phyloP scores from a whole-genome alignment of 202 grass and related monocot species.

The Alloteropsis angusta region DNA sequence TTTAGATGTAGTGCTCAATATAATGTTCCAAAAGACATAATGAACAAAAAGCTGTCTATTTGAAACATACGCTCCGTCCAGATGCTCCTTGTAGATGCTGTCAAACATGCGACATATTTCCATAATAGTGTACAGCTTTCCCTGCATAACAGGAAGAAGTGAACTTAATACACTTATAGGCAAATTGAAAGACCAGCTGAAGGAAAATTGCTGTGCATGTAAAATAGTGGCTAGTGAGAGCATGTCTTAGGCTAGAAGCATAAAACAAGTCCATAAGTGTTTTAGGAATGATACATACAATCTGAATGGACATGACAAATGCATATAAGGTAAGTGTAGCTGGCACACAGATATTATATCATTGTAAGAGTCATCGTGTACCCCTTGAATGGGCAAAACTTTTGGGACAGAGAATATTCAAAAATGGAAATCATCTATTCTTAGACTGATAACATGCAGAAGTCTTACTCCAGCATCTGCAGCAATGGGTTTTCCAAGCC shows the following conservation, averaged over 20 bases:
- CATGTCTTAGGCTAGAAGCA: background rate
- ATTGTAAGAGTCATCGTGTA: background rate
- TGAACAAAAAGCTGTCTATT: background rate
- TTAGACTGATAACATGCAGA: background rate
- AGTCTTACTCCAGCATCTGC: conserved; percentile 73
- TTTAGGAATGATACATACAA: background rate
- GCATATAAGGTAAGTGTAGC: background rate
- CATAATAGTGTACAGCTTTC: conserved; percentile 90
- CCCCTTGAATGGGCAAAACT: background rate
- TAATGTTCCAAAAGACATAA: background rate
- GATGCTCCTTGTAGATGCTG: conserved; percentile 84
- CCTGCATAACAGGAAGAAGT: conserved; percentile 37
- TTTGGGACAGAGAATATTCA: background rate
- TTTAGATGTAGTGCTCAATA: background rate
- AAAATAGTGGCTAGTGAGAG: background rate
- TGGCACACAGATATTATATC: background rate
- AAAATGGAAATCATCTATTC: background rate
- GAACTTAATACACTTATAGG: background rate
- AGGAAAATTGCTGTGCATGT: background rate
- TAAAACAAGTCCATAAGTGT: background rate
- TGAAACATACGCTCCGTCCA: conserved; percentile 74
- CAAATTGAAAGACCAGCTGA: background rate
- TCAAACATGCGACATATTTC: conserved; percentile 96
- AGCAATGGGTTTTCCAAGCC: conserved; percentile 81
- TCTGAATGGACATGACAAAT: background rate